Percentiles rank a stretch among this genome's conserved stretches.
Evolutionary conservation across 768 basidiomycete genomes (phyloP).

Genomic region (Russula vinacea): DNA sequence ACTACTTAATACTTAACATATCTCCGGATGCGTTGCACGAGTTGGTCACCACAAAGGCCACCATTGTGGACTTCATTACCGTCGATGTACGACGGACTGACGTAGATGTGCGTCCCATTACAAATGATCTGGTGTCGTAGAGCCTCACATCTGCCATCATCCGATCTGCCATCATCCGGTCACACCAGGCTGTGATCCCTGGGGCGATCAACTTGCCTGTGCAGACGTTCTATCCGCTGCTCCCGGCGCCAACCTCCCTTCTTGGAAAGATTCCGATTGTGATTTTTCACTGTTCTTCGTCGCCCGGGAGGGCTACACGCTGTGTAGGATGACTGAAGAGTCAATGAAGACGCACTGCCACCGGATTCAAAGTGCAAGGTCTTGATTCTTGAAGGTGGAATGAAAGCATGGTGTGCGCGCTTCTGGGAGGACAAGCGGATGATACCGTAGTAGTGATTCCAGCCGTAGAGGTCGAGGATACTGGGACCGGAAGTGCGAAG

Average conservation of each 20-base stretch:
- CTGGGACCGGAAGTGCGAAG: not conserved
- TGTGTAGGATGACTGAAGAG: slow-evolving; percentile 33
- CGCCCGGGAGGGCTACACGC: slow-evolving; percentile 30
- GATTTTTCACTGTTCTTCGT: slow-evolving; percentile 33
- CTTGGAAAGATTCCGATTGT: slow-evolving; percentile 33
- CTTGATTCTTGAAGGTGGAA: slow-evolving; percentile 32
- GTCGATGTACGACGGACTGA: slow-evolving; percentile 42
- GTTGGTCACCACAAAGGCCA: slow-evolving; percentile 30
- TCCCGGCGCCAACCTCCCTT: slow-evolving; percentile 36
- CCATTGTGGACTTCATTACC: slow-evolving; percentile 35
- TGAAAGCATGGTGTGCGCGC: slow-evolving; percentile 32
- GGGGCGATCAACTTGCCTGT: slow-evolving; percentile 47
- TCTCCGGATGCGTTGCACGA: slow-evolving; percentile 31
- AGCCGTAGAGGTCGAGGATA: not conserved
- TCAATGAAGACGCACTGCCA: slow-evolving; percentile 31
- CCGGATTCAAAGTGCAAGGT: slow-evolving; percentile 23
- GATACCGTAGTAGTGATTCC: slow-evolving; percentile 55
- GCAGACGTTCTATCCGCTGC: slow-evolving; percentile 42
- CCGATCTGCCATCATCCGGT: too few species aligned
- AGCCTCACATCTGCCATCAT: not conserved
- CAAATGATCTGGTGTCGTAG: not conserved
- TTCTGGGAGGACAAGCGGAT: slow-evolving; percentile 29
- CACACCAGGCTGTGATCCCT: slow-evolving; percentile 33
- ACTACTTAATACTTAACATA: slow-evolving; percentile 29
- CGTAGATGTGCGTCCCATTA: slow-evolving; percentile 36